Evolutionary conservation across 495 filamentous ascomycete species (phyloP).

Genomic region (Penicillium maclennaniae): DNA sequence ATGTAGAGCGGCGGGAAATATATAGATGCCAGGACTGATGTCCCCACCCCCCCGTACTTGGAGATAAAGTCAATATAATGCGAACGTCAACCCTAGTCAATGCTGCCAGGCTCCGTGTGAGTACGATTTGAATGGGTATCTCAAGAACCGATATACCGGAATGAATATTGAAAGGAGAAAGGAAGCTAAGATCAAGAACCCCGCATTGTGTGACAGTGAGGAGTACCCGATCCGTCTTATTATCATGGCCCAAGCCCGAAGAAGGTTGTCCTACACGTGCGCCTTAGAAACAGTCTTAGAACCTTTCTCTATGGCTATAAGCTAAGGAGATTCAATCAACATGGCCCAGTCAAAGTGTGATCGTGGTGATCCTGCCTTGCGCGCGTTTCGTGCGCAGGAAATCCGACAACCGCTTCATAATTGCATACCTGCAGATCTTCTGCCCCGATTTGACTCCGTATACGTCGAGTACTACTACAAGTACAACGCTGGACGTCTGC

Average conservation of each 20-base stretch:
- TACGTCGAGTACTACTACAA: constrained; percentile 38
- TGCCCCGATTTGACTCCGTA: constrained; percentile 30
- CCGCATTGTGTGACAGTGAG: neutral
- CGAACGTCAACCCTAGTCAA: neutral
- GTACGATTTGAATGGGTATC: neutral
- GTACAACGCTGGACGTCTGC: constrained; percentile 38
- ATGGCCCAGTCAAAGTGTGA: constrained; percentile 6
- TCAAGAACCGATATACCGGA: too few species aligned
- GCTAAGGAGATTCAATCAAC: neutral
- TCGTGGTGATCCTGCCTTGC: constrained; percentile 13
- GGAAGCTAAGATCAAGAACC: neutral
- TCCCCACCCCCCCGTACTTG: neutral
- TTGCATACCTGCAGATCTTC: constrained; percentile 32
- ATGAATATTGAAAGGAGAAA: neutral
- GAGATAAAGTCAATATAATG: neutral
- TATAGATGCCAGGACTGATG: neutral
- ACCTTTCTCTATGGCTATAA: too few species aligned
- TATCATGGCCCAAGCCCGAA: neutral
- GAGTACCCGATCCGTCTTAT: constrained; percentile 3
- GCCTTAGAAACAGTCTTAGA: neutral
- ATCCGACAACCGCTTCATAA: constrained; percentile 34
- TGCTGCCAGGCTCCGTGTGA: neutral
- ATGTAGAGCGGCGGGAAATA: neutral
- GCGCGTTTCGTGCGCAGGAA: constrained; percentile 19
- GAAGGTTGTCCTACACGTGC: neutral